These are phyloP conservation scores for Boechera stricta DNA, from an alignment of 345 rosid genomes.

Conservation along the genomic window DNA sequence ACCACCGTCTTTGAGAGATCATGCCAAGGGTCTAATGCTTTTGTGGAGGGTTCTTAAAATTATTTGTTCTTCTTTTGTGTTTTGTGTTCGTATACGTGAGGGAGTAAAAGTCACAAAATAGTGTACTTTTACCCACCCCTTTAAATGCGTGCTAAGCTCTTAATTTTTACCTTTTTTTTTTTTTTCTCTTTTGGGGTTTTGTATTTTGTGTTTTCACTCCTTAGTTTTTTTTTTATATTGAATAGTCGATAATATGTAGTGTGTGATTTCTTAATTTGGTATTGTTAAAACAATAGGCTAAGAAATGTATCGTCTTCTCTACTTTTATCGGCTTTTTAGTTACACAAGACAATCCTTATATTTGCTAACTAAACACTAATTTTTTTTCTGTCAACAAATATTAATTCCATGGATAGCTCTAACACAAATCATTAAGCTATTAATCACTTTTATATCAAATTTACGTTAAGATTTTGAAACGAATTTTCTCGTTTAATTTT, in stretches of 20 bases:
- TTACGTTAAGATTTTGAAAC: too few species aligned
- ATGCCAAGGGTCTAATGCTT: conserved; percentile 25
- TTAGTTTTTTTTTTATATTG: conserved; percentile 19
- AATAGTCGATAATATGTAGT: conserved; percentile 52
- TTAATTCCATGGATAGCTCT: background rate
- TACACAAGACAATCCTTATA: background rate
- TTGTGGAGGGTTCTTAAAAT: conserved; percentile 31
- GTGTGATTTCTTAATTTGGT: conserved; percentile 46
- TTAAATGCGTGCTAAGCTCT: conserved; percentile 67
- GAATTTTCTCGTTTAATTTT: too few species aligned
- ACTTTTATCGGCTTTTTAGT: conserved; percentile 11
- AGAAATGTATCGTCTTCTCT: conserved; percentile 28
- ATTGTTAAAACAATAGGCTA: conserved; percentile 37
- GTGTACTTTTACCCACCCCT: conserved; percentile 41
- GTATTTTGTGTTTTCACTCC: conserved; percentile 24
- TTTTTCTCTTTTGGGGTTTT: conserved; percentile 28
- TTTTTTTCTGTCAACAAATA: background rate
- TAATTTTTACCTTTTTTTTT: conserved; percentile 36
- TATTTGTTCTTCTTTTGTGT: conserved; percentile 41
- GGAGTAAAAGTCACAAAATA: conserved; percentile 49
- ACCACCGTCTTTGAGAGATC: conserved; percentile 51
- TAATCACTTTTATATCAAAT: background rate
- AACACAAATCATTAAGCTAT: background rate
- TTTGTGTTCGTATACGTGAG: conserved; percentile 61
- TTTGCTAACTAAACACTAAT: background rate